Conservation (phyloP, 352 stramenopile genomes). For the Phytophthora cactorum region DNA sequence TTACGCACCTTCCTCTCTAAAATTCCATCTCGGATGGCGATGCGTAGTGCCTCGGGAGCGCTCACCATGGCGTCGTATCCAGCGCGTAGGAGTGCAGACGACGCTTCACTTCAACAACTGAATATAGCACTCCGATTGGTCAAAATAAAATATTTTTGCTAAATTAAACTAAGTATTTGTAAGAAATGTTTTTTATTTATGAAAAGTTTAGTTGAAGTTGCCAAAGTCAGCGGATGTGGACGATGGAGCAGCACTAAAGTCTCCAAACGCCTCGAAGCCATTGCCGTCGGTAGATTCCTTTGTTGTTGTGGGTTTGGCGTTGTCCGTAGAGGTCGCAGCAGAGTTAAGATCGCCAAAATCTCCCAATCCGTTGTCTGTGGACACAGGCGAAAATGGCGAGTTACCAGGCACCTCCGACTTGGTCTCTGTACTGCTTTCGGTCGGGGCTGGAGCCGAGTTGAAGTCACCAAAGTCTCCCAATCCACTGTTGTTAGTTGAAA, state of each 20-base stretch:
- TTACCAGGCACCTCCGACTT: slow-evolving; percentile 4
- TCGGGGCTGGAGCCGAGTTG: slow-evolving; percentile 8
- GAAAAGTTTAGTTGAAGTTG: slow-evolving; percentile 36
- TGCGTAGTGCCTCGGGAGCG: slow-evolving; percentile 58
- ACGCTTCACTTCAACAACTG: slow-evolving; percentile 39
- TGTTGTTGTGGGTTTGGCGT: slow-evolving; percentile 7
- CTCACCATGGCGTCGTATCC: slow-evolving; percentile 63
- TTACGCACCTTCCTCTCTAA: slow-evolving; percentile 67
- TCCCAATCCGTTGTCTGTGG: slow-evolving; percentile 25
- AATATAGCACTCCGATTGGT: slow-evolving; percentile 8
- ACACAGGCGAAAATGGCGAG: slow-evolving; percentile 22
- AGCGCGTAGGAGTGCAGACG: slow-evolving; percentile 8
- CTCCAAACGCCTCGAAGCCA: slow-evolving; percentile 25
- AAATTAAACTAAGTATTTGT: background rate
- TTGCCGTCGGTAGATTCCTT: slow-evolving; percentile 16
- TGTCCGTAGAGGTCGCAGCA: slow-evolving; percentile 13
- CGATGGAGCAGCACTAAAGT: slow-evolving; percentile 33
- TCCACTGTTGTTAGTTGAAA: slow-evolving; percentile 14
- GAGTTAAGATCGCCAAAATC: slow-evolving; percentile 32
- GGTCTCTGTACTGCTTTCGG: slow-evolving; percentile 5
- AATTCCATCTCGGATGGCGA: slow-evolving; percentile 59
- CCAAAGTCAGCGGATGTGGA: slow-evolving; percentile 22
- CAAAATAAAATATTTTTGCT: background rate
- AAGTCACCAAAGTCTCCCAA: slow-evolving; percentile 25
- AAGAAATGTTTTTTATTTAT: slow-evolving; percentile 30